These are phyloP conservation scores for Sindora glabra DNA, from an alignment of 306 rosid genomes.

Conservation along the genomic window DNA sequence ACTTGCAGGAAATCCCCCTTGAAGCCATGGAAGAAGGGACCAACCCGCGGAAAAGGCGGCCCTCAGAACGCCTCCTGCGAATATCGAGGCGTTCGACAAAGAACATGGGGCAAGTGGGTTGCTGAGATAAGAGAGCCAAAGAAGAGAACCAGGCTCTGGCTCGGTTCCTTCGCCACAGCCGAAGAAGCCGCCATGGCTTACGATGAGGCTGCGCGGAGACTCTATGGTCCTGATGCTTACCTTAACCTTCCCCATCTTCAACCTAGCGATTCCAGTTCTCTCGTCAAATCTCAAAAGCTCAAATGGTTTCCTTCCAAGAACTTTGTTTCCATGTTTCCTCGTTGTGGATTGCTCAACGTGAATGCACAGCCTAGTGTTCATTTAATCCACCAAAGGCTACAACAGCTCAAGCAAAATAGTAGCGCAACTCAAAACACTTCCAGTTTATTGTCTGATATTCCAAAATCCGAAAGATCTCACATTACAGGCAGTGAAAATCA, in stretches of 20 bases:
- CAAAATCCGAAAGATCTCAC: constrained; percentile 24
- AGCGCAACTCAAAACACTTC: constrained; percentile 29
- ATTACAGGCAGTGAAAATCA: constrained; percentile 7
- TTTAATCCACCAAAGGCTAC: constrained; percentile 85
- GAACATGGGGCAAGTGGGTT: constrained; percentile 99
- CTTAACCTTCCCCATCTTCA: constrained; percentile 88
- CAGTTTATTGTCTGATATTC: constrained; percentile 37
- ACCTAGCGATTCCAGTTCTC: constrained; percentile 25
- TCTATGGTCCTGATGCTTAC: constrained; percentile 89
- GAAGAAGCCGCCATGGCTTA: constrained; percentile 98
- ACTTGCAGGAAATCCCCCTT: constrained; percentile 54
- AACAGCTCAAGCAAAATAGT: constrained; percentile 59
- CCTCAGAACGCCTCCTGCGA: constrained; percentile 84
- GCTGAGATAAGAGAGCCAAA: constrained; percentile 96
- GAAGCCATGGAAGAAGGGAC: constrained; percentile 98
- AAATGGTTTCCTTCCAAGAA: constrained; percentile 92
- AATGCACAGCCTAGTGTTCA: constrained; percentile 96
- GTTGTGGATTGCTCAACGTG: constrained; percentile 66
- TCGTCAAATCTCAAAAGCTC: constrained; percentile 47
- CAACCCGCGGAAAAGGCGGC: constrained; percentile 93
- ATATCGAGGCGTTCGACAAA: constrained; percentile 85
- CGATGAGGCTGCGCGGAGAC: constrained; percentile 89
- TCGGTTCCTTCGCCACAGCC: constrained; percentile 90
- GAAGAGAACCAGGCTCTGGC: constrained; percentile 92
- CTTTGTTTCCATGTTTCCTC: constrained; percentile 81